Conservation (phyloP, 139 green algal species). For the Chlorella sp. region DNA sequence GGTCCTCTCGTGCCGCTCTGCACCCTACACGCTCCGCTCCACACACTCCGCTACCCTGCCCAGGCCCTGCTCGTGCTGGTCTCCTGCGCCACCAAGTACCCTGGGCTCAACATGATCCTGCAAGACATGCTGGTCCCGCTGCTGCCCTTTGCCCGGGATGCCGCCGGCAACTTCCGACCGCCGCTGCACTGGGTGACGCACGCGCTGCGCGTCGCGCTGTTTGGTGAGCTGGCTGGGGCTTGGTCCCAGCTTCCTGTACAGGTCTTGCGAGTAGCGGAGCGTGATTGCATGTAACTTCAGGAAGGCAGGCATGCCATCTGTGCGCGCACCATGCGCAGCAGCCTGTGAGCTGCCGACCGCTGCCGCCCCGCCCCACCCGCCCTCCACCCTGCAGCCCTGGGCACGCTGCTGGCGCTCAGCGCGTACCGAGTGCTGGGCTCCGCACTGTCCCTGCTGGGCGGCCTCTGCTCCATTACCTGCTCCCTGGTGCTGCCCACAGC, state of each 20-base stretch:
- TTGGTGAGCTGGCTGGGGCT: too few species aligned
- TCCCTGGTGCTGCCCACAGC: constrained; percentile 58
- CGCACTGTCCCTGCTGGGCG: constrained; percentile 45
- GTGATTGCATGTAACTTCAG: too few species aligned
- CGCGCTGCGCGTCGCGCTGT: constrained; percentile 4
- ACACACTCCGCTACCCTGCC: too few species aligned
- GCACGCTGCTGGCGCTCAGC: neutral
- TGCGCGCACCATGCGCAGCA: too few species aligned
- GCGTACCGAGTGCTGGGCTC: neutral
- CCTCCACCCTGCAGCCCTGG: neutral
- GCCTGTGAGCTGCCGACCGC: too few species aligned
- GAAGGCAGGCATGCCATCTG: too few species aligned
- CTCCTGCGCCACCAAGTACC: constrained; percentile 51
- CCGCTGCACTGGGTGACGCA: neutral
- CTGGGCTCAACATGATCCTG: constrained; percentile 55
- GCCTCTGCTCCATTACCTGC: constrained; percentile 53
- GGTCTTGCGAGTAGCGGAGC: too few species aligned
- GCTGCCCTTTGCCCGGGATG: neutral
- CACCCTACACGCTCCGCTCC: too few species aligned
- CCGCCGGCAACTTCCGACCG: neutral
- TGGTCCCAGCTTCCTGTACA: too few species aligned
- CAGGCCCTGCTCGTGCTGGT: constrained; percentile 45
- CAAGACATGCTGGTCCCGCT: constrained; percentile 30
- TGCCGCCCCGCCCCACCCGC: too few species aligned
- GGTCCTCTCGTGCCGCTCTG: too few species aligned